Percentiles rank a stretch among this genome's conserved stretches.
phyloP scores from a whole-genome alignment of 1,284 basidiomycete species.

The Apiotrichum gracile region DNA sequence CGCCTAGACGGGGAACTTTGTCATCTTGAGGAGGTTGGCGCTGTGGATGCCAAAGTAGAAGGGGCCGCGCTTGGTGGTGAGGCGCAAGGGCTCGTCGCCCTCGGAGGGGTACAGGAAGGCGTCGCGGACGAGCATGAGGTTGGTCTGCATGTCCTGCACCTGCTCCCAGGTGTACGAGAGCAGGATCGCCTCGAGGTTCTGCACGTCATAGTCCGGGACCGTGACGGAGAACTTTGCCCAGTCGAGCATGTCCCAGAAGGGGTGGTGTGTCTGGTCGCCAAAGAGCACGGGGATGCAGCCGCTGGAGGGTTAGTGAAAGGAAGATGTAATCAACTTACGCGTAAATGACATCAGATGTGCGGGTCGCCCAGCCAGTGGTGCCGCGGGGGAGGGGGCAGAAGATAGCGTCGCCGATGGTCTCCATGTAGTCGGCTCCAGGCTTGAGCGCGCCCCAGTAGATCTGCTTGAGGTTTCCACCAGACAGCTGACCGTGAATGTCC shows the following conservation, averaged over 20 bases:
- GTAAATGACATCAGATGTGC: conserved; percentile 43
- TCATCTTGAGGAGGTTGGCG: conserved; percentile 22
- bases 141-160: conserved; percentile 36
- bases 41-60: conserved; percentile 39
- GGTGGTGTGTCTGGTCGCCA: conserved; percentile 37
- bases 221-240: conserved; percentile 42
- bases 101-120: conserved; percentile 42
- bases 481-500: conserved; percentile 1
- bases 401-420: conserved; percentile 36
- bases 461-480: conserved; percentile 1
- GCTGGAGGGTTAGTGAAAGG: neutral
- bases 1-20: neutral
- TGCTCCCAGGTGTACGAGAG: conserved; percentile 27
- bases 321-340: conserved; percentile 13
- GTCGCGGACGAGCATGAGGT: conserved; percentile 43
- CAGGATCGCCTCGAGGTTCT: conserved; percentile 39
- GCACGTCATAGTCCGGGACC: conserved; percentile 34
- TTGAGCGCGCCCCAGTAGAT: conserved; percentile 6
- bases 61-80: conserved; percentile 22
- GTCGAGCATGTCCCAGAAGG: conserved; percentile 45
- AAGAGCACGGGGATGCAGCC: conserved; percentile 48
- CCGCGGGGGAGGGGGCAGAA: conserved; percentile 44
- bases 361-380: conserved; percentile 37
- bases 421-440: conserved; percentile 29
- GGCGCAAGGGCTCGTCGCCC: conserved; percentile 16